Percentiles rank a stretch among this genome's conserved stretches.
Conservation (phyloP, 805 yeast species). For the Saccharomycodes ludwigii region DNA sequence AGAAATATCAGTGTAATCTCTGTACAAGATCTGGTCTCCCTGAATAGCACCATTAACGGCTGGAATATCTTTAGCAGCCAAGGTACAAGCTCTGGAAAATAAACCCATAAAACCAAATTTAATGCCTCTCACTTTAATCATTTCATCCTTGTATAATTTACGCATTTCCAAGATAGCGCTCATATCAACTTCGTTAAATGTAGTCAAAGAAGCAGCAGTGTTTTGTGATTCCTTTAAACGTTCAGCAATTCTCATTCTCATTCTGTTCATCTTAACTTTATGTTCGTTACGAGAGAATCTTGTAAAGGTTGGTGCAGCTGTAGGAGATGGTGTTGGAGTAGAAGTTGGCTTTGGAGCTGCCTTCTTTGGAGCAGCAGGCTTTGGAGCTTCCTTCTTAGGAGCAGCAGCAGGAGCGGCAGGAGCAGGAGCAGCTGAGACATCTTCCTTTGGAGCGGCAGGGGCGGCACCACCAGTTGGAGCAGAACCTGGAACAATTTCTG, state of each 20-base stretch:
- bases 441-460: constrained; percentile 15
- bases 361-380: constrained; percentile 16
- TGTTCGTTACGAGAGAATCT: constrained; percentile 75
- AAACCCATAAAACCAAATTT: constrained; percentile 99
- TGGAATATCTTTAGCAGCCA: constrained; percentile 91
- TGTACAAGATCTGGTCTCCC: constrained; percentile 85
- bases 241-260: constrained; percentile 97
- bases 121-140: constrained; percentile 83
- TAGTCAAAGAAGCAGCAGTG: constrained; percentile 95
- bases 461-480: constrained; percentile 19
- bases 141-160: constrained; percentile 92
- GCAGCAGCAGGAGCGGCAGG: constrained; percentile 19
- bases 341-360: constrained; percentile 18
- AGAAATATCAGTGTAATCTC: constrained; percentile 93
- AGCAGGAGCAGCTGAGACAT: constrained; percentile 15
- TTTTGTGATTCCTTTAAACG: constrained; percentile 98
- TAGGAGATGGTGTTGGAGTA: constrained; percentile 21
- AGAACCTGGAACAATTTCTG: constrained; percentile 64
- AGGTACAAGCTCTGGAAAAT: constrained; percentile 82
- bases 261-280: constrained; percentile 96
- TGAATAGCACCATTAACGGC: constrained; percentile 93
- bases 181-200: constrained; percentile 98
- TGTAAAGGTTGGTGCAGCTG: constrained; percentile 26
- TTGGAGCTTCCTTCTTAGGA: constrained; percentile 21
- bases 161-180: constrained; percentile 83